Base-by-base conservation (phyloP, 208 protist genomes). In the Acanthamoeba quina region DNA sequence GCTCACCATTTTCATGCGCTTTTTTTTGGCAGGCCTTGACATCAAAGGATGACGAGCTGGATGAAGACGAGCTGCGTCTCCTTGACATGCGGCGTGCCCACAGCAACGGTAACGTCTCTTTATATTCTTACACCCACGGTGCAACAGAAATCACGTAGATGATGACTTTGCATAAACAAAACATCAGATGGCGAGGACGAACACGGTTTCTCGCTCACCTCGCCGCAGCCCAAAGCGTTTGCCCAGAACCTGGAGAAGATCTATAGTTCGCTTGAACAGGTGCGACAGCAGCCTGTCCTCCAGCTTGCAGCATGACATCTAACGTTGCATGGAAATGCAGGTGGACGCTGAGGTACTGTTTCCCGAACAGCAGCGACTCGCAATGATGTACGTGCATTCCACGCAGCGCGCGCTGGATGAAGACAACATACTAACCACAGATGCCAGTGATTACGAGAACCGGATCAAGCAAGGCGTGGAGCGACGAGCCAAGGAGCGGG, bases 401-500 rank as follows among this genome's bases (percentile, higher is more conserved):
- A 26, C 3, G 0, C 0, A 2, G 21, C 19, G 54, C 1, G 7
- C 72, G 54, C 24, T 47, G 34, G 60, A 0, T 47, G 66, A 5
- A 19, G 17, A 5, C 26, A 74, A 34, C 44, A 13, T 1, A 26
- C 60, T 64, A n/a, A 76, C 24, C 34, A 44, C 37, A 0, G 11
- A 44, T 26, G 9, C 17, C 41, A 82, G 72, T 13, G 72, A 82
- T 6, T 82, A 82, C 44, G 72, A 82, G 41, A 54, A 82, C 24
- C 72, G 72, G 5, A 44, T 82, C 72, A 82, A 82, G 72, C 72
- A 52, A n/a, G 72, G 72, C 41, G 72, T 82, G 72, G 41, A 82
- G 72, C 34, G 72, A 54, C 34, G 72, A 37, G 72, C 72, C 41
- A 82, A 82, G 44, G 72, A 82, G 72, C 72, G 72, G 21, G 72